These are phyloP conservation scores for Geotrichum aggregatum DNA, from an alignment of 1,139 yeast genomes.

Conservation along the genomic window DNA sequence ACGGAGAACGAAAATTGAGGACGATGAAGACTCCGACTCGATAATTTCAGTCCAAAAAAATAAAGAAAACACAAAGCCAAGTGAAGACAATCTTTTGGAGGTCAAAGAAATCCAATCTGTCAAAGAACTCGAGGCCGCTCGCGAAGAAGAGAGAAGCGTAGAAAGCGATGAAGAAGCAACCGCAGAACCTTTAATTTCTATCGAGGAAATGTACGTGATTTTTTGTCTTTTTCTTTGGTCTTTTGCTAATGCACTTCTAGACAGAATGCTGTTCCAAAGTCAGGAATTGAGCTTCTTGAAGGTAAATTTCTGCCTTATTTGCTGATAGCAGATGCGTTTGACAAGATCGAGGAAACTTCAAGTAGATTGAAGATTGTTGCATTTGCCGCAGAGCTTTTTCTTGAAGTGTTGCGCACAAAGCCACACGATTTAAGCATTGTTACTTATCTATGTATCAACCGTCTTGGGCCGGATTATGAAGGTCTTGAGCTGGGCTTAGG, in stretches of 20 bases:
- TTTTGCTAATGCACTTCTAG: not conserved
- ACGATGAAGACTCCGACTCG: conserved; percentile 14
- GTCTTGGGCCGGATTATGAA: conserved; percentile 93
- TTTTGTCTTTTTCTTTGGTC: not conserved
- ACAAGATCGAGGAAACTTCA: conserved; percentile 69
- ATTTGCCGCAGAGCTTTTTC: conserved; percentile 65
- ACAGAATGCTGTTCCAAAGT: conserved; percentile 6
- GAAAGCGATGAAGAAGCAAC: not conserved
- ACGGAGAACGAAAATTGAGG: conserved; percentile 3
- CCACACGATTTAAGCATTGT: conserved; percentile 62
- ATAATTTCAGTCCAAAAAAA: too few species aligned
- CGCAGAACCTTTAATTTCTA: not conserved
- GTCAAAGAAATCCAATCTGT: too few species aligned
- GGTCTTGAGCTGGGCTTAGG: conserved; percentile 92
- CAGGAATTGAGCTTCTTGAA: conserved; percentile 11
- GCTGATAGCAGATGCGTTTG: conserved; percentile 59
- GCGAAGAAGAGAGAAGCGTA: not conserved
- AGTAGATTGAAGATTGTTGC: conserved; percentile 78
- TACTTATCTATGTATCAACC: conserved; percentile 78
- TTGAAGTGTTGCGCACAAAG: conserved; percentile 54
- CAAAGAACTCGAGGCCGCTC: not conserved
- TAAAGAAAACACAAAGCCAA: too few species aligned
- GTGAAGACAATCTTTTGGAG: too few species aligned
- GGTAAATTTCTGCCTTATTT: conserved; percentile 17
- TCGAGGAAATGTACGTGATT: conserved; percentile 1